phyloP scores from a whole-genome alignment of 225 moss, liverwort and hornwort species.

The Polytrichum commune region DNA sequence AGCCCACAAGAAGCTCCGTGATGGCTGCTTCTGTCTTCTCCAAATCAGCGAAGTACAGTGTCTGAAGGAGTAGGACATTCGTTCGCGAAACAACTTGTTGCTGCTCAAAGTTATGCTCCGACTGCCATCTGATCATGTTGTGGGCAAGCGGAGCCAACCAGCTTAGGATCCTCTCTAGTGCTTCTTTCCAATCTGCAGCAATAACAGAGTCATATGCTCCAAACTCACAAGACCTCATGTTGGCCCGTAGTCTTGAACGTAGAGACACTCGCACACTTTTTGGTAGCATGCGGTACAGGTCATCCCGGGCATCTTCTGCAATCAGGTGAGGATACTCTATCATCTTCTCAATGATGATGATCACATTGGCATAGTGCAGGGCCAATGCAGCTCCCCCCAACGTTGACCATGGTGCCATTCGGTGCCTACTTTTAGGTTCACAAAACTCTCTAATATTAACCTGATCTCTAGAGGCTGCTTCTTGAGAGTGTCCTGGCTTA shows the following conservation, averaged over 20 bases:
- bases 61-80: constrained; percentile 88
- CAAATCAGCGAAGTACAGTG: constrained; percentile 89
- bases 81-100: constrained; percentile 87
- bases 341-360: constrained; percentile 95
- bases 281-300: constrained; percentile 94
- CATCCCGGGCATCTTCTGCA: constrained; percentile 89
- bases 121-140: constrained; percentile 98
- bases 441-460: constrained; percentile 64
- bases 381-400: constrained; percentile 95
- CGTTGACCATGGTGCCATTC: constrained; percentile 81
- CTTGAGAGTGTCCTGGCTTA: constrained; percentile 37
- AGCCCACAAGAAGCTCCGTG: constrained; percentile 88
- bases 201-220: constrained; percentile 79
- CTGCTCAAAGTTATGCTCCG: constrained; percentile 99
- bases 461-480: constrained; percentile 51
- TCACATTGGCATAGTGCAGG: constrained; percentile 89
- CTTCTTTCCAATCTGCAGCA: constrained; percentile 90
- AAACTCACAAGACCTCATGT: constrained; percentile 47
- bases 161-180: constrained; percentile 77
- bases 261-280: constrained; percentile 74
- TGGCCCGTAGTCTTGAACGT: constrained; percentile 56
- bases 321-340: constrained; percentile 85
- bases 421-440: constrained; percentile 91
- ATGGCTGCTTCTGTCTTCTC: constrained; percentile 90
- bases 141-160: constrained; percentile 96